Evolutionary conservation across 169 alveolate genomes (phyloP), one percentile per base, ranked within the genome.

Genomic region (Gregarina niphandrodes): DNA sequence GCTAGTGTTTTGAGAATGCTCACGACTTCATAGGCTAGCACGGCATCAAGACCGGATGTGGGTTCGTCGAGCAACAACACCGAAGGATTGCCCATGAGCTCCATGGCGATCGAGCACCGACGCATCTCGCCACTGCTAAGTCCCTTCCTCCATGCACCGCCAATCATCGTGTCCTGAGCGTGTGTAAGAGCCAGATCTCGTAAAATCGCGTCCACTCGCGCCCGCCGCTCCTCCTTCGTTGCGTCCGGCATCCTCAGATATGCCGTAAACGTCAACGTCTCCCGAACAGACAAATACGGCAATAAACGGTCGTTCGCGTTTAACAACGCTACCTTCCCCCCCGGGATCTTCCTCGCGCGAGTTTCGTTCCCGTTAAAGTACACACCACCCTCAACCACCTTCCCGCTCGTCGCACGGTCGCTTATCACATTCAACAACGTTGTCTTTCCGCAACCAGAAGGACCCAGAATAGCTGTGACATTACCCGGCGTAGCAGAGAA

Each of bases 21-120:
- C 20, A 61, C 40, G 34, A 68, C 22, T 21, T 59, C 66, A 29
- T 54, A 49, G 6, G 83, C 67, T 3, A 67, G 49, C 37, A 72
- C 52, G 19, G 80, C 69, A 54, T 77, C 88, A 42, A 77, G 49
- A 1, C 85, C 88, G 18, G 79, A 64, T 2, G 84, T 74, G 12
- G 88, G 88, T 23, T 73, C 84, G 54, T 74, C 85, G 54, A 77
- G 64, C 34, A 74, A 58, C 21, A 74, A 47, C 20, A 74, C 48
- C 6, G 78, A 61, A 16, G 83, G 83, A 39, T 65, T 64, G 22
- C 60, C 61, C 34, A 74, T 43, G 39, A 77, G 53, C 56, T 77
- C 83, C 52, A 62, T 53, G 6, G 79, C 89, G 7, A 77, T 64
- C 37, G 74, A 51, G 16, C 68, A 60, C 43, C 85, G 42, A 46